These are phyloP conservation scores for Aspergillus baeticus DNA, from an alignment of 495 filamentous ascomycete species.

Conservation along the genomic window DNA sequence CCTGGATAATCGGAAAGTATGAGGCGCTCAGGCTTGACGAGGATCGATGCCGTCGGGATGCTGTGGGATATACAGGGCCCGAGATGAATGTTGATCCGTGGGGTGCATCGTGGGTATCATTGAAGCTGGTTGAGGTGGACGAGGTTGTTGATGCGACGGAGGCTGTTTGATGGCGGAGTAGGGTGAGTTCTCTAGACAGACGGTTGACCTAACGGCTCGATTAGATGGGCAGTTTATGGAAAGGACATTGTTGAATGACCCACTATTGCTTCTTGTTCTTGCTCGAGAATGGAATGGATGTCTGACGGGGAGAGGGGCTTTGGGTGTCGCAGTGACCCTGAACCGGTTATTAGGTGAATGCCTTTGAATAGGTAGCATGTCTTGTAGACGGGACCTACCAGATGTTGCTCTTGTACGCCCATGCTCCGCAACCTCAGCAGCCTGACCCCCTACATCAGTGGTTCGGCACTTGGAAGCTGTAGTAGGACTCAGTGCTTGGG, in stretches of 20 bases:
- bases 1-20: slow-evolving; percentile 46
- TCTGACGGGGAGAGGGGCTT: slow-evolving; percentile 83
- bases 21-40: slow-evolving; percentile 60
- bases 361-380: background rate
- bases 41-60: slow-evolving; percentile 62
- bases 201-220: slow-evolving; percentile 70
- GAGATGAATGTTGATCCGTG: slow-evolving; percentile 48
- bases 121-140: slow-evolving; percentile 63
- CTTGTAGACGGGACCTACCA: slow-evolving; percentile 33
- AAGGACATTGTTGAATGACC: slow-evolving; percentile 19
- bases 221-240: background rate
- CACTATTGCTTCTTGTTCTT: slow-evolving; percentile 94
- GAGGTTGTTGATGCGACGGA: slow-evolving; percentile 80
- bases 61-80: slow-evolving; percentile 52
- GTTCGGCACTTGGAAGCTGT: slow-evolving; percentile 34
- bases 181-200: slow-evolving; percentile 78
- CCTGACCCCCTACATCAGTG: slow-evolving; percentile 27
- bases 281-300: slow-evolving; percentile 81
- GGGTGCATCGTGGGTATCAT: slow-evolving; percentile 47
- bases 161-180: slow-evolving; percentile 77
- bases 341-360: background rate
- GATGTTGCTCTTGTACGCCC: slow-evolving; percentile 59
- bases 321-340: slow-evolving; percentile 73
- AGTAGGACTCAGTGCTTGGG: slow-evolving; percentile 49
- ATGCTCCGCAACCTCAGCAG: slow-evolving; percentile 44